phyloP scores from a whole-genome alignment of 768 basidiomycete species.

The Auricularia sp. region DNA sequence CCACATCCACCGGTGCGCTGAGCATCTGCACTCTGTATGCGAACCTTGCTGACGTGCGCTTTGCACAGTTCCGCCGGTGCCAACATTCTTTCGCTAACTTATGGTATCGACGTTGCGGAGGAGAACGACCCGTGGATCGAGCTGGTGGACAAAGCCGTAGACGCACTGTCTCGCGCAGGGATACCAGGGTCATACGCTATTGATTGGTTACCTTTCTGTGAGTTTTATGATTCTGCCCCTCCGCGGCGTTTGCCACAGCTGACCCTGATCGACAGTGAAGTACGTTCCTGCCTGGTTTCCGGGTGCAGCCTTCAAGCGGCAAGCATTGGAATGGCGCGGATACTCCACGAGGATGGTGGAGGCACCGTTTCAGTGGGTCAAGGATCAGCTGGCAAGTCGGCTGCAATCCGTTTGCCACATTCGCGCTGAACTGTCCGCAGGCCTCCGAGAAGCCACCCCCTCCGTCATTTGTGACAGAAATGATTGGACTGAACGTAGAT shows the following conservation, averaged over 20 bases:
- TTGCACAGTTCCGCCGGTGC: background rate
- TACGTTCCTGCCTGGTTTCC: slow-evolving; percentile 32
- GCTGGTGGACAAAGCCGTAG: slow-evolving; percentile 28
- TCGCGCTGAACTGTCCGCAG: background rate
- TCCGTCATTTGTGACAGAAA: background rate
- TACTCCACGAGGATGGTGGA: background rate
- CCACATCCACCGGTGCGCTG: background rate
- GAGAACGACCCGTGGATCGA: slow-evolving; percentile 13
- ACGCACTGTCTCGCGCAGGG: slow-evolving; percentile 20
- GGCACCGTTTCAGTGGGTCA: background rate
- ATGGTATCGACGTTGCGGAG: background rate
- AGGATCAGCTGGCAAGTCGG: background rate
- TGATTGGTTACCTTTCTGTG: background rate
- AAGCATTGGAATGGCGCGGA: slow-evolving; percentile 17
- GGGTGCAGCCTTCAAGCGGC: slow-evolving; percentile 25
- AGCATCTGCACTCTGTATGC: background rate
- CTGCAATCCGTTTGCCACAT: background rate
- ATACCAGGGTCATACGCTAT: background rate
- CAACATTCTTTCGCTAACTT: background rate
- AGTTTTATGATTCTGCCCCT: background rate
- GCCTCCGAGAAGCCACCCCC: background rate
- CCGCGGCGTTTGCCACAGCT: background rate
- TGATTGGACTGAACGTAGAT: background rate
- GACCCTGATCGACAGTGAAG: slow-evolving; percentile 14
- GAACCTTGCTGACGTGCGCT: background rate